Base-by-base conservation (phyloP, 331 rosid species). In the Quercus phellos region DNA sequence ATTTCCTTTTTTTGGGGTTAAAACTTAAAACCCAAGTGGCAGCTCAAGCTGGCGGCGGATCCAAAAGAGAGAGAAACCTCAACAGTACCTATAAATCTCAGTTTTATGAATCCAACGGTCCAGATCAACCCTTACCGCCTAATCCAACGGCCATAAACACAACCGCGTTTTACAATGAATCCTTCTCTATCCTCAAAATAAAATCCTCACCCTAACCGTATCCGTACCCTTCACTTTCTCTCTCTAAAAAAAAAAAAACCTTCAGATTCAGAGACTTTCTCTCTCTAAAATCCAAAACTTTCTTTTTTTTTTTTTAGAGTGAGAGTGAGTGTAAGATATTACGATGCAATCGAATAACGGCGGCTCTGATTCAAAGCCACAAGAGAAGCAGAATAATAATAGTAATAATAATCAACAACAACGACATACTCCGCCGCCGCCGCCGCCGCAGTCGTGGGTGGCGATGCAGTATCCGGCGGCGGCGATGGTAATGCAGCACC, bases 401-500 rank as follows among this genome's bases (percentile, higher is more conserved):
- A 38, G 3, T 2, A 38, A 38, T 5, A 34, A 34, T 7, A 32
- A 5, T 32, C 79, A 77, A 2, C 81, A 18, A 4, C 86, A 79
- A 6, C 85, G 76, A 63, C 77, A 81, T 18, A 70, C 84, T 29
- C 77, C 85, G 72, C 80, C 73, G 51, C 93, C 85, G 30, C 77
- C 85, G 69, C 80, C 73, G 51, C 92, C 85, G 30, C 98, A 79
- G 71, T 94, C 64, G 81, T 87, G 97, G 98, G 70, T 93, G 82
- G 89, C 97, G 85, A 84, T 94, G 91, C 99, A 89, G 89, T 95
- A 91, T 66, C 99, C 94, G 0, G 84, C 97, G 71, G 83, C 97
- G 73, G 93, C 98, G 9, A 86, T 95, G 99, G 97, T 95, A 90
- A 91, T 95, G 98, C 98, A 79, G 88, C 99, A 90, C 64, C 99